Base-by-base conservation (phyloP, 2,329 filamentous ascomycete species). In the Fusarium sp. region DNA sequence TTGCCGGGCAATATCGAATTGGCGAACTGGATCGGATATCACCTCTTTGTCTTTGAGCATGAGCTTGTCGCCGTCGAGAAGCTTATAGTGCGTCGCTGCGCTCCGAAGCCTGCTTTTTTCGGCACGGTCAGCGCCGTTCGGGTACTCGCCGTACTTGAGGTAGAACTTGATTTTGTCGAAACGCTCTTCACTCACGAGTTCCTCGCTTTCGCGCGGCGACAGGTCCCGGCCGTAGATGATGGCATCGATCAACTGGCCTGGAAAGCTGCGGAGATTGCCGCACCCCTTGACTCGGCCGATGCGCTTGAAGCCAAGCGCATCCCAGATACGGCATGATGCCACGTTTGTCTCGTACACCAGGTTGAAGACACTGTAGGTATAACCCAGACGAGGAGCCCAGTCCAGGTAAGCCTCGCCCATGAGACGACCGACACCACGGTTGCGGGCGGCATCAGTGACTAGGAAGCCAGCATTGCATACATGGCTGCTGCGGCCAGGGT, bases 151-250 rank as follows among this genome's bases (percentile, higher is more conserved):
- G 80, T 94, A 94, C 82, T 97, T 97, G 78, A 98, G 90, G 82
- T 98, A 98, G 85, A 93, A 98, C 77, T 94, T 92, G 79, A 98
- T 98, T 86, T 98, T 98, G 85, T 98, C 95, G 85, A 98, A 98
- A 74, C 96, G 93, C 83, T 98, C 94, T 84, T 98, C 94, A 80
- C 92, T 94, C 75, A 95, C 91, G 79, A 93, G 91, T 79, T 96
- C 93, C 78, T 96, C 93, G 75, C 87, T 88, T 75, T 93, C 91
- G 63, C 79, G 79, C 47, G 78, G 78, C 18, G 82, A 83, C 65
- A 89, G 82, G 74, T 91, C 89, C 57, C 88, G 86, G 34, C 94
- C 94, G 81, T 92, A 93, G 67, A 93, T 92, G 79, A 93, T 92
- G 76, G 90, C 91, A 80, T 93, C 91, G 65, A 93, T 87, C 65